Base-by-base conservation (phyloP, 2,329 filamentous ascomycete genomes). In the Falciphora oryzae region DNA sequence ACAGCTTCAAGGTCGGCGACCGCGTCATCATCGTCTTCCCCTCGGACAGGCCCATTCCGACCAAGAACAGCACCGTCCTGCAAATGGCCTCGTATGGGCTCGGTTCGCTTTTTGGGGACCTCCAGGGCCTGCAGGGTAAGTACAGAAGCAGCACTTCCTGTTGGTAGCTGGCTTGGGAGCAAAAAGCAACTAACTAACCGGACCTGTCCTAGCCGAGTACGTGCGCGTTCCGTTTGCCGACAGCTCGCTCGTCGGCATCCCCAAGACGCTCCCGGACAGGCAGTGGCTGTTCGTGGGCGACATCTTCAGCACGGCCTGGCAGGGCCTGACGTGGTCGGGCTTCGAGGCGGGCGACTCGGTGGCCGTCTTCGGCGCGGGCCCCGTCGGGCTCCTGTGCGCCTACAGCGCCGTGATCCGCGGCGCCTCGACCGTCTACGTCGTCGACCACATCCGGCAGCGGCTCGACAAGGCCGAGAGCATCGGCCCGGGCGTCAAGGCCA, bases 291-390 rank as follows among this genome's bases (percentile, higher is more conserved):
- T 71, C 16, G 18, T 75, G 4, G 68, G 71, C 3, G 76, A 79
- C 64, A 77, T 79, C 59, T 77, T 78, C 66, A 67, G 71, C 18
- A 78, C 76, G 0, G 76, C 71, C 7, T 80, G 77, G 77, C 67
- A 70, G 58, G 75, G 71, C 2, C 65, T 80, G 7, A 69, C 71
- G 22, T 71, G 71, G 65, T 71, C 75, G 11, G 75, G 75, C 13
- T 79, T 79, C 68, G 62, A 75, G 64, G 68, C 77, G 0, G 78
- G 78, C 16, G 70, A 73, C 63, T 61, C 65, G 22, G 67, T 73
- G 1, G 69, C 69, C 62, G 67, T 71, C 57, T 72, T 73, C 59
- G 71, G 71, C 27, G 71, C 65, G 28, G 65, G 65, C 3, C 69
- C 71, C 50, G 70, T 72, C 29, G 71, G 71, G 13, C 68, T 73